phyloP scores from a whole-genome alignment of 805 yeast species.

The Myxozyma kluyveri region DNA sequence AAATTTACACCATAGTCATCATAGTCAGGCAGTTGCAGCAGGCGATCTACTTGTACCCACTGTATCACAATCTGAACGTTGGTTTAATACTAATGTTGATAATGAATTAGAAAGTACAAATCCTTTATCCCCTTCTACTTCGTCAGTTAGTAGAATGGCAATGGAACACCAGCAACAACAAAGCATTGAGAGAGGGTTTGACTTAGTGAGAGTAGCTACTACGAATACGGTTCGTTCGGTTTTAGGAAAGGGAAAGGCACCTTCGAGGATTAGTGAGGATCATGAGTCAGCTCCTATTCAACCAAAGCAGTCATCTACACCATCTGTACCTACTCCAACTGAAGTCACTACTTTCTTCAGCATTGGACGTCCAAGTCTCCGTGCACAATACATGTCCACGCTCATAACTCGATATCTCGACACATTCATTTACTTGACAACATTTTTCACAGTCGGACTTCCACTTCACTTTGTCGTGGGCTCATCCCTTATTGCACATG shows the following conservation, averaged over 20 bases:
- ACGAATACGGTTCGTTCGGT: not conserved
- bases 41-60: not conserved
- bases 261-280: not conserved
- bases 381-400: constrained; percentile 28
- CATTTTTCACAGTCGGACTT: constrained; percentile 53
- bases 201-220: not conserved
- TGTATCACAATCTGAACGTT: not conserved
- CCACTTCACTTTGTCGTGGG: constrained; percentile 60
- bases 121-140: not conserved
- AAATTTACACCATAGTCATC: not conserved
- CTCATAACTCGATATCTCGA: constrained; percentile 26
- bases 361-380: constrained; percentile 20
- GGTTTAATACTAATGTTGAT: constrained; percentile 9
- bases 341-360: constrained; percentile 1
- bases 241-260: not conserved
- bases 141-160: not conserved
- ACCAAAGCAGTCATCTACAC: not conserved
- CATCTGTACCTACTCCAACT: not conserved
- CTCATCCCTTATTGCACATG: constrained; percentile 60
- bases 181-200: no score
- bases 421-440: constrained; percentile 22
- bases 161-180: not conserved
- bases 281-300: not conserved
- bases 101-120: constrained; percentile 10
- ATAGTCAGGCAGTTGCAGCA: not conserved